These are phyloP conservation scores for Luvunga scandens DNA, from an alignment of 345 rosid species.

Conservation along the genomic window DNA sequence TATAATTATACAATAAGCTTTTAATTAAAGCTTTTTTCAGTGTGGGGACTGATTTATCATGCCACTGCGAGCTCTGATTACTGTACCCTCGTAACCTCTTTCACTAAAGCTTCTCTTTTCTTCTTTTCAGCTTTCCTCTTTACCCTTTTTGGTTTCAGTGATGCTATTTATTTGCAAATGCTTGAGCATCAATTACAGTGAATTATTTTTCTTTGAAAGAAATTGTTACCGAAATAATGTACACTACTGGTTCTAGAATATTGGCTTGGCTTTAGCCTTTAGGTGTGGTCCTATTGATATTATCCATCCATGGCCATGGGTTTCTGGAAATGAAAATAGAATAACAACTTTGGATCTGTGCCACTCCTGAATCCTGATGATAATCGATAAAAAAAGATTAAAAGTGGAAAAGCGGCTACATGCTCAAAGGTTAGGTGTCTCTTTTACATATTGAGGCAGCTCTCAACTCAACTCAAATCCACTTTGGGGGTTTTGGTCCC, in stretches of 20 bases:
- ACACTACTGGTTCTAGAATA: neutral
- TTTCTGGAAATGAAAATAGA: slow-evolving; percentile 14
- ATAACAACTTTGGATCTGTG: slow-evolving; percentile 10
- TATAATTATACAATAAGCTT: neutral
- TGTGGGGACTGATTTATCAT: slow-evolving; percentile 9
- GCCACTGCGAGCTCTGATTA: slow-evolving; percentile 10
- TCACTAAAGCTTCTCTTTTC: slow-evolving; percentile 14
- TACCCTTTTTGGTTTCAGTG: neutral
- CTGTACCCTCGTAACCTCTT: slow-evolving; percentile 8
- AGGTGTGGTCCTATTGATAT: slow-evolving; percentile 11
- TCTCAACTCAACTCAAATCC: slow-evolving; percentile 1
- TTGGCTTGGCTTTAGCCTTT: neutral
- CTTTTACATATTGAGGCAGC: neutral
- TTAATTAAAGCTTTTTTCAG: neutral
- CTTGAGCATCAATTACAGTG: neutral
- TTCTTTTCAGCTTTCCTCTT: neutral
- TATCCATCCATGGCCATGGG: slow-evolving; percentile 11
- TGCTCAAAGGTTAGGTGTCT: slow-evolving; percentile 20
- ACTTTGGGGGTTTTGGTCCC: neutral
- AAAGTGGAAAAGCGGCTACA: slow-evolving; percentile 22
- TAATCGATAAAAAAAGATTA: neutral
- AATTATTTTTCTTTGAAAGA: neutral
- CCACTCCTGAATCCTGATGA: slow-evolving; percentile 11
- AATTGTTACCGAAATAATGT: too few relatives aligned
- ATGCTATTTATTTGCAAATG: neutral